Percentiles rank a stretch among this genome's conserved stretches.
phyloP scores from a whole-genome alignment of 345 rosid genomes.

The Anastatica hierochuntica region DNA sequence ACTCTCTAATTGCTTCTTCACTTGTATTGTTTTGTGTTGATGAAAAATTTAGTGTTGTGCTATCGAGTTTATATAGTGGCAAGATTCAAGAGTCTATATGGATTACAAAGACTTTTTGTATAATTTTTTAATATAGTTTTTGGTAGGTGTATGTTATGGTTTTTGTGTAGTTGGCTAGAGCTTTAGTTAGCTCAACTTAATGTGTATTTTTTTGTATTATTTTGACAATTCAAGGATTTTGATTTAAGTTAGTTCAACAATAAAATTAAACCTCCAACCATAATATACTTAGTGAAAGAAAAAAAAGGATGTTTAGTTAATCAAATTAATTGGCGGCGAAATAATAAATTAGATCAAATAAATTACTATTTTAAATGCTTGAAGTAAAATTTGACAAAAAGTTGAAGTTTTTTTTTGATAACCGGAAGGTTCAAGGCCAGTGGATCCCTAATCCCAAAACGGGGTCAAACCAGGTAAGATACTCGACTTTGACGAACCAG shows the following conservation, averaged over 20 bases:
- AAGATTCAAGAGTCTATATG: background rate
- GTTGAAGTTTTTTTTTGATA: no score
- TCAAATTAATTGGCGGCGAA: no score
- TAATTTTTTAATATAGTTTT: background rate
- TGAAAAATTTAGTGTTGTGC: background rate
- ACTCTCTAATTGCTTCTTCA: background rate
- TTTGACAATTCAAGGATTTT: constrained; percentile 1
- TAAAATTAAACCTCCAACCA: background rate
- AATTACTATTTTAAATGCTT: no score
- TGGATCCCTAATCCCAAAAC: no score
- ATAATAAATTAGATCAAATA: no score
- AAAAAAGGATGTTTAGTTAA: no score
- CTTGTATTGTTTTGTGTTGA: constrained; percentile 1
- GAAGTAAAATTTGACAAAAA: no score
- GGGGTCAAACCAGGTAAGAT: no score
- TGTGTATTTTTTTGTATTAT: background rate
- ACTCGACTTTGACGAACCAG: no score
- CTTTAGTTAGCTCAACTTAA: constrained; percentile 20
- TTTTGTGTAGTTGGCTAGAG: constrained; percentile 2
- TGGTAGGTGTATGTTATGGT: constrained; percentile 3
- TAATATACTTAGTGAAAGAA: no score
- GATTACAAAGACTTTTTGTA: background rate
- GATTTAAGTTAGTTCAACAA: constrained; percentile 13
- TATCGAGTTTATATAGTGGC: constrained; percentile 18
- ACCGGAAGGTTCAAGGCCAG: no score